Conservation (phyloP, 495 filamentous ascomycete species). For the Aspergillus egyptiacus region DNA sequence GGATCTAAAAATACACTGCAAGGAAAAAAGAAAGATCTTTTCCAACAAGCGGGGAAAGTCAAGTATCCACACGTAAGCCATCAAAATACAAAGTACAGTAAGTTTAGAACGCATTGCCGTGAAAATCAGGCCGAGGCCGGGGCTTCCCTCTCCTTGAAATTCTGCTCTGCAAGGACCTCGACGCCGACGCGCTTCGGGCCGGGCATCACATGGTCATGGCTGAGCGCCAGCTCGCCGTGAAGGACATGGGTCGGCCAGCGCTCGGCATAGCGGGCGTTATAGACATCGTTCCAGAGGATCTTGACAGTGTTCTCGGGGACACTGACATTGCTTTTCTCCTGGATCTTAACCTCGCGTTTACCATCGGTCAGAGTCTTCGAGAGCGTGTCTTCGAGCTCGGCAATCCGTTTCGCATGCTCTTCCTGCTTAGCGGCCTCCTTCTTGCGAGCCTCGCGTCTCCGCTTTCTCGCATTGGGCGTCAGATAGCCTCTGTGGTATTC, state of each 20-base stretch:
- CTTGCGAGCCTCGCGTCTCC: slow-evolving; percentile 29
- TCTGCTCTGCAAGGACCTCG: slow-evolving; percentile 35
- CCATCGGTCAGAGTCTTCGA: slow-evolving; percentile 23
- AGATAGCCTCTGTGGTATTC: slow-evolving; percentile 30
- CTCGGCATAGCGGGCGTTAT: slow-evolving; percentile 59
- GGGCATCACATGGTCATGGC: slow-evolving; percentile 33
- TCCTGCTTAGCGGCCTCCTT: slow-evolving; percentile 35
- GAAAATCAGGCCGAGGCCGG: background rate
- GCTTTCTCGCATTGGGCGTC: slow-evolving; percentile 24
- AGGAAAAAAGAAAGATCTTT: slow-evolving; percentile 14
- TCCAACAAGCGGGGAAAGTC: slow-evolving; percentile 11
- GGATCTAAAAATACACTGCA: slow-evolving; percentile 57
- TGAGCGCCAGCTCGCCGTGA: slow-evolving; percentile 48
- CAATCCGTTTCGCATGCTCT: slow-evolving; percentile 29
- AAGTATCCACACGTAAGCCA: slow-evolving; percentile 9
- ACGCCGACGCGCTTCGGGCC: slow-evolving; percentile 25
- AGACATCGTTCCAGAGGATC: slow-evolving; percentile 64
- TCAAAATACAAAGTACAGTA: slow-evolving; percentile 1
- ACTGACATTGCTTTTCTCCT: slow-evolving; percentile 27
- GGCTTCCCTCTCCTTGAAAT: slow-evolving; percentile 34
- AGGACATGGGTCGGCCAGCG: slow-evolving; percentile 63
- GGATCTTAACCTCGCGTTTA: slow-evolving; percentile 28
- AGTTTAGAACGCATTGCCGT: background rate
- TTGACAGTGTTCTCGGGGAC: slow-evolving; percentile 36
- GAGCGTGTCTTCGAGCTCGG: slow-evolving; percentile 24